Conservation (phyloP, 2,329 filamentous ascomycete genomes). For the Rhynchosporium secalis region DNA sequence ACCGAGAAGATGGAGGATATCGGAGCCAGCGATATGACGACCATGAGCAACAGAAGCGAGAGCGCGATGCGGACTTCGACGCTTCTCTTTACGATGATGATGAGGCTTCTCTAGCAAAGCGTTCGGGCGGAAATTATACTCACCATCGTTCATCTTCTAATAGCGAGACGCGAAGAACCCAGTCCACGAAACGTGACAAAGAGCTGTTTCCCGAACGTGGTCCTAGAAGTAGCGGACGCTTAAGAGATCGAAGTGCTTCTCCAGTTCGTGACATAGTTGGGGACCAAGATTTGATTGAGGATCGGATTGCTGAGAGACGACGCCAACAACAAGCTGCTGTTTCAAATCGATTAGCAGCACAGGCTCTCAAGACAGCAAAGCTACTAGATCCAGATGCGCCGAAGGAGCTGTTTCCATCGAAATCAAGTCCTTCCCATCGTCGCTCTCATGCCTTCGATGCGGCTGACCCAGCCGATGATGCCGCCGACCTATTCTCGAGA, state of each 20-base stretch:
- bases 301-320: constrained; percentile 14
- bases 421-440: constrained; percentile 44
- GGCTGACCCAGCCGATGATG: constrained; percentile 47
- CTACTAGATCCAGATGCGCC: constrained; percentile 27
- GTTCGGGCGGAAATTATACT: constrained; percentile 35
- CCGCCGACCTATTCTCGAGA: constrained; percentile 51
- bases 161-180: constrained; percentile 36
- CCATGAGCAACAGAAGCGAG: constrained; percentile 44
- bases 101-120: constrained; percentile 41
- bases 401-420: constrained; percentile 59
- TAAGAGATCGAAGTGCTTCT: constrained; percentile 40
- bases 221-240: constrained; percentile 35
- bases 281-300: constrained; percentile 43
- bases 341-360: constrained; percentile 48
- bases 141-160: constrained; percentile 40
- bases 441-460: constrained; percentile 54
- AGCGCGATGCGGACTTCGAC: constrained; percentile 61
- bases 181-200: constrained; percentile 41
- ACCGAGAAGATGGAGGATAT: constrained; percentile 51
- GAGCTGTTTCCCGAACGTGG: constrained; percentile 61
- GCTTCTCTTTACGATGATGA: constrained; percentile 84
- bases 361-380: constrained; percentile 44
- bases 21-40: constrained; percentile 48
- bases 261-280: constrained; percentile 42
- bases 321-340: constrained; percentile 30